phyloP scores from a whole-genome alignment of 2,329 filamentous ascomycete genomes.

The Paraphaeosphaeria sporulosa region DNA sequence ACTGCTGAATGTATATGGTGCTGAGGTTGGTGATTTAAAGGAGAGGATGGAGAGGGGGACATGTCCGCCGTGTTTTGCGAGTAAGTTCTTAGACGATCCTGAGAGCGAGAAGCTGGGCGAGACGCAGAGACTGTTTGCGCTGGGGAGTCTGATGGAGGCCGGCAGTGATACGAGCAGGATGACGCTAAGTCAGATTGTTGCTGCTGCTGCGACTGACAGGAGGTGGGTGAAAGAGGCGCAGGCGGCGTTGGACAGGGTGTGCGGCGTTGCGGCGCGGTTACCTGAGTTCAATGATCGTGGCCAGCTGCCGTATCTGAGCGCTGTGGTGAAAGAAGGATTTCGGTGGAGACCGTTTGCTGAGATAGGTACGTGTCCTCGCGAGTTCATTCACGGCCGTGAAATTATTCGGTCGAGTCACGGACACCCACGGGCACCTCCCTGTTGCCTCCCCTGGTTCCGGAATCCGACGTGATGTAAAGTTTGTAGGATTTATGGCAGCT shows the following conservation, averaged over 20 bases:
- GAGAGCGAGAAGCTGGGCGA: conserved; percentile 24
- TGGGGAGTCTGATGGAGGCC: conserved; percentile 39
- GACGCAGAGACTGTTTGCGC: conserved; percentile 47
- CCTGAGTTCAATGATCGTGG: conserved; percentile 23
- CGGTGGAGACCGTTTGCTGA: conserved; percentile 31
- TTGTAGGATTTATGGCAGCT: neutral
- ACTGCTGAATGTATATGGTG: conserved; percentile 30
- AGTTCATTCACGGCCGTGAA: neutral
- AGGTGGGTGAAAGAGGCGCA: conserved; percentile 29
- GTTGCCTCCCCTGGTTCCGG: neutral
- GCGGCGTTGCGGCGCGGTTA: conserved; percentile 23
- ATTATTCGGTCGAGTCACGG: neutral
- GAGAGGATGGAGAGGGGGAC: conserved; percentile 36
- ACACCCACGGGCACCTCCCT: neutral
- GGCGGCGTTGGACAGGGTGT: conserved; percentile 27
- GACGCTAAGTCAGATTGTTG: conserved; percentile 28
- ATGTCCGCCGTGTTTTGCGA: conserved; percentile 54
- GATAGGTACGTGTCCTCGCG: conserved; percentile 18
- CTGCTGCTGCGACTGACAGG: conserved; percentile 26
- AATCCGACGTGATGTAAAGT: neutral
- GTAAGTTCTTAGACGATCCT: conserved; percentile 51
- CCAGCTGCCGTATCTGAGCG: conserved; percentile 22
- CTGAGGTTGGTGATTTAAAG: conserved; percentile 28
- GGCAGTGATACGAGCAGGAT: conserved; percentile 34
- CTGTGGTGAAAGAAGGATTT: conserved; percentile 29